phyloP scores from a whole-genome alignment of 1,284 basidiomycete species.

The Sanghuangporus weigelae region DNA sequence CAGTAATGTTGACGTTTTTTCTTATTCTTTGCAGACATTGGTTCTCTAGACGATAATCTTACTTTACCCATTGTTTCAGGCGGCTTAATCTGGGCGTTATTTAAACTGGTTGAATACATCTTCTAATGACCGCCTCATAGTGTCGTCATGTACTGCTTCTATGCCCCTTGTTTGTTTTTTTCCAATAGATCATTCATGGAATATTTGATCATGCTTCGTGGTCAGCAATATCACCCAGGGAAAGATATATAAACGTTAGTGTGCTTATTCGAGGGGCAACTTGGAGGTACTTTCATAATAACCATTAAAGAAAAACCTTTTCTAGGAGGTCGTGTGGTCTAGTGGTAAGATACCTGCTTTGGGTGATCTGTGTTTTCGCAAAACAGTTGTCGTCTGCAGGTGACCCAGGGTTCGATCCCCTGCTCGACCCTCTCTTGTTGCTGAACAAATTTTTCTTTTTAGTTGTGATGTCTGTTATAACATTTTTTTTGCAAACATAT shows the following conservation, averaged over 20 bases:
- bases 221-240: too few species aligned
- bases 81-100: constrained; percentile 70
- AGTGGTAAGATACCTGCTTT: constrained; percentile 52
- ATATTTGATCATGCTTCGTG: neutral
- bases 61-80: constrained; percentile 91
- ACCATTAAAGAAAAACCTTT: too few species aligned
- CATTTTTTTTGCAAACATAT: too few species aligned
- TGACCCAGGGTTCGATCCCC: constrained; percentile 48
- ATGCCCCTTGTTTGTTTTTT: neutral
- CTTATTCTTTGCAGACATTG: constrained; percentile 58
- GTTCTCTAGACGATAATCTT: constrained; percentile 88
- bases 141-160: neutral
- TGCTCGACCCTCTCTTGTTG: constrained; percentile 30
- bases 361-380: constrained; percentile 23
- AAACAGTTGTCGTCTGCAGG: constrained; percentile 30
- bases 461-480: too few species aligned
- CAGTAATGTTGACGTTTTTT: constrained; percentile 49
- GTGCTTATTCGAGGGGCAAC: too few species aligned
- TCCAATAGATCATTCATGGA: neutral
- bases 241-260: too few species aligned
- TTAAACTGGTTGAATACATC: constrained; percentile 36
- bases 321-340: constrained; percentile 35
- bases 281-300: too few species aligned
- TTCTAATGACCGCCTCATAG: constrained; percentile 3
- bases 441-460: constrained; percentile 16